phyloP scores from a whole-genome alignment of 495 filamentous ascomycete species.

The Podospora fimiseda region DNA sequence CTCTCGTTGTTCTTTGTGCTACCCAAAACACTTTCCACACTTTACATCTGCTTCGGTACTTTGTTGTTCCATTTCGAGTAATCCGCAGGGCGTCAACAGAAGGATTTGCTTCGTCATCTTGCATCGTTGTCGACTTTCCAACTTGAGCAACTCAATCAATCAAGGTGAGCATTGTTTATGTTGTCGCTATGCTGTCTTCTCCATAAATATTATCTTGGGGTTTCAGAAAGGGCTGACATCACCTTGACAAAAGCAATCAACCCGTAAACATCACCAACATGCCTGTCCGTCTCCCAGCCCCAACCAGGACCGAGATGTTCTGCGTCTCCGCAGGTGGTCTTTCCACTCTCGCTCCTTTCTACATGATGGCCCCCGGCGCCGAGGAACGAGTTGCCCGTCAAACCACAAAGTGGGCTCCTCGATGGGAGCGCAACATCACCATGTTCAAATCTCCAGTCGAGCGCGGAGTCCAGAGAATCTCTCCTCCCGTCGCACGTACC shows the following conservation, averaged over 20 bases:
- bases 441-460: conserved; percentile 39
- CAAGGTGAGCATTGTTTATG: no score
- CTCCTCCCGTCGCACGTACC: conserved; percentile 35
- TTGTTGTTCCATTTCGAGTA: neutral
- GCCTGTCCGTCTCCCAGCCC: conserved; percentile 42
- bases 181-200: no score
- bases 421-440: conserved; percentile 45
- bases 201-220: neutral
- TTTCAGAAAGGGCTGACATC: neutral
- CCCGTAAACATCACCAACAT: no score
- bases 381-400: conserved; percentile 37
- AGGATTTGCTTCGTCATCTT: no score
- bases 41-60: neutral
- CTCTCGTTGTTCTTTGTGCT: neutral
- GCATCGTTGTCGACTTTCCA: no score
- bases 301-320: conserved; percentile 33
- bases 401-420: conserved; percentile 43
- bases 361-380: conserved; percentile 42
- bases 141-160: neutral
- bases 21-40: neutral
- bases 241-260: neutral
- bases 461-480: conserved; percentile 35
- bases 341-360: conserved; percentile 40
- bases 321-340: conserved; percentile 39
- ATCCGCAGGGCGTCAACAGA: no score